Conservation (phyloP, 1,139 yeast species). For the Blastobotrys arbuscula region DNA sequence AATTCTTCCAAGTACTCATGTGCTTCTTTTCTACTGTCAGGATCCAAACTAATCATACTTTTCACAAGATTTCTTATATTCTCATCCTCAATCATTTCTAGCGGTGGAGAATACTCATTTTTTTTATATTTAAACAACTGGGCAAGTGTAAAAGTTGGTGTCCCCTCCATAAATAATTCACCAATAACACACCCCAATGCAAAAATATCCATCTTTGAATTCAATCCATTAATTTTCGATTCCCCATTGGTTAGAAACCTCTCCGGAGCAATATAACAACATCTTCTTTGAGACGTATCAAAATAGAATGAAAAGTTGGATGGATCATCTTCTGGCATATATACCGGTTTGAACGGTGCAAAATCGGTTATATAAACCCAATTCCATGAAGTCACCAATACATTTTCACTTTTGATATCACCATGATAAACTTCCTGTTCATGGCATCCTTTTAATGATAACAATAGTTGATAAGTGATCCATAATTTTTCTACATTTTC, state of each 20-base stretch:
- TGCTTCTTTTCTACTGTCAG: slow-evolving; percentile 54
- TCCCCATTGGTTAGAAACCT: slow-evolving; percentile 48
- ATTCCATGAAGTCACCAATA: slow-evolving; percentile 81
- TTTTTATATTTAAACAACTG: slow-evolving; percentile 79
- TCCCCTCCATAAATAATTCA: slow-evolving; percentile 80
- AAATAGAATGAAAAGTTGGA: slow-evolving; percentile 90
- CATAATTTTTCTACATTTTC: slow-evolving; percentile 78
- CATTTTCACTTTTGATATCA: slow-evolving; percentile 85
- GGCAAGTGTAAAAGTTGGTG: slow-evolving; percentile 78
- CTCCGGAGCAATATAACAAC: slow-evolving; percentile 93
- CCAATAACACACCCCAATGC: slow-evolving; percentile 89
- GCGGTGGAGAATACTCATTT: slow-evolving; percentile 59
- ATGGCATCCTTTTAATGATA: slow-evolving; percentile 61
- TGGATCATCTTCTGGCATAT: slow-evolving; percentile 88
- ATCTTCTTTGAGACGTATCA: slow-evolving; percentile 80
- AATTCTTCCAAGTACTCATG: slow-evolving; percentile 47
- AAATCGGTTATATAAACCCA: slow-evolving; percentile 83
- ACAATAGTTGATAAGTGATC: slow-evolving; percentile 72
- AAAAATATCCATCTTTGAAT: slow-evolving; percentile 78
- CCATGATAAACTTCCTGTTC: slow-evolving; percentile 66
- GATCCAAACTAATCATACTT: slow-evolving; percentile 60
- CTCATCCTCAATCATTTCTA: slow-evolving; percentile 48
- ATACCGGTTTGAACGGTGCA: slow-evolving; percentile 78
- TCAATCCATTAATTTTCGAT: slow-evolving; percentile 36
- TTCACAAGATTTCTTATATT: slow-evolving; percentile 49